Base-by-base conservation (phyloP, 169 alveolate genomes). In the Plasmodium relictum region DNA sequence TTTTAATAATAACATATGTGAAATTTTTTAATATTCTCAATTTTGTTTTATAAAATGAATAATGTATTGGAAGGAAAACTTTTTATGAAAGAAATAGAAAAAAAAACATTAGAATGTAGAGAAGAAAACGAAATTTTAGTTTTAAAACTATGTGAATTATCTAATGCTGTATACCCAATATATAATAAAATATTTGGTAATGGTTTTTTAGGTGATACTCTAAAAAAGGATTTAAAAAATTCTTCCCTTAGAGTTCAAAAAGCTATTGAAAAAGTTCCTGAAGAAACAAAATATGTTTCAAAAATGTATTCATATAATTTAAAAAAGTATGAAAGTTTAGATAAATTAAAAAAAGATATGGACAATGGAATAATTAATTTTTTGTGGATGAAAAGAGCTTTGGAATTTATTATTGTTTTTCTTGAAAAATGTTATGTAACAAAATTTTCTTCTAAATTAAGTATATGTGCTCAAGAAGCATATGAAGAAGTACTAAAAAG, bases 351-450 rank as follows among this genome's bases (percentile, higher is more conserved):
- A 83, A 39, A 22, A 14, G 91, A 83, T 62, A 26, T 44, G 54
- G 73, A 68, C 50, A 83, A 83, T 59, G 91, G 91, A 68, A 66
- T 83, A 68, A 65, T 83, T 31, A 59, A 54, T 54, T 83, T 83
- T 63, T 26, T 83, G 61, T 83, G 91, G 91, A 83, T 83, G 91
- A 83, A 83, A 61, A 83, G 91, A 48, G 22, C 91, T 39, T 39
- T 83, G n/a, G 91, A 83, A 42, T 83, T 83, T 54, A 83, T 83
- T 54, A 63, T 83, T n/a, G 45, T 42, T 68, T 83, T 83, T 68
- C 73, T 83, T 24, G 91, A 83, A 66, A 83, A 83, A 62, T 83
- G 91, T 62, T 83, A 83, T 68, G 52, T 83, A 31, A 83, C 91
- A 50, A 68, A 58, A 37, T 44, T 9, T 52, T 52, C 78, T 16